A percentile compares a stretch with the other conserved stretches of the same genome.
These are phyloP conservation scores for Tolypocladium nubicola DNA, from an alignment of 2,329 filamentous ascomycete species.

Conservation along the genomic window DNA sequence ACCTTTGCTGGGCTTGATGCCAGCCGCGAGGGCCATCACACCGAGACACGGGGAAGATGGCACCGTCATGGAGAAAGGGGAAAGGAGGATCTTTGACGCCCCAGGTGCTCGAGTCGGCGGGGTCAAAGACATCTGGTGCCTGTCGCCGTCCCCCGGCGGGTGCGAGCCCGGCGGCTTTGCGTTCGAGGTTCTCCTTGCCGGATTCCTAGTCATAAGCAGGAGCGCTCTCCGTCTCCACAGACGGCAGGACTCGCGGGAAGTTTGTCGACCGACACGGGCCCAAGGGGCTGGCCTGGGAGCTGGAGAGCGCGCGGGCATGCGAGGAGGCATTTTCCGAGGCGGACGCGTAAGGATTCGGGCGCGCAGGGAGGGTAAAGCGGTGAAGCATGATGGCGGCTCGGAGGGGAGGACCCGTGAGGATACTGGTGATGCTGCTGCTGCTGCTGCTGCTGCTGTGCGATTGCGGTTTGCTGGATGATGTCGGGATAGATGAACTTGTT, in stretches of 20 bases:
- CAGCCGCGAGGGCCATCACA: not conserved
- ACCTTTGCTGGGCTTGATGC: not conserved
- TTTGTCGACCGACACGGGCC: not conserved
- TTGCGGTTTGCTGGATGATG: not conserved
- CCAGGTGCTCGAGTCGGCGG: slow-evolving; percentile 5
- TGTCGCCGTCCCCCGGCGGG: not conserved
- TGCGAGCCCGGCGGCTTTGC: not conserved
- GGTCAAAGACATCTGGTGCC: not conserved
- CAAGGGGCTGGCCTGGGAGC: not conserved
- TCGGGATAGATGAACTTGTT: not conserved
- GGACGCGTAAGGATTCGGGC: not conserved
- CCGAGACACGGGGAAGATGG: not conserved
- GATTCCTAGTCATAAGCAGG: not conserved
- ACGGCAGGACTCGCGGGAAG: not conserved
- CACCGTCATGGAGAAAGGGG: slow-evolving; percentile 5
- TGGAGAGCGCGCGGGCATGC: not conserved
- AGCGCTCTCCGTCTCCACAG: not conserved
- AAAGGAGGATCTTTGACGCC: slow-evolving; percentile 4
- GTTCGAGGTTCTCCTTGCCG: not conserved
- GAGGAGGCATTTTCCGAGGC: not conserved
- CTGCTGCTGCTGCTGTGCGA: not conserved
- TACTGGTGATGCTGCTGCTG: not conserved
- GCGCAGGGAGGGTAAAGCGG: not conserved
- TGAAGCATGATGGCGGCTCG: not conserved
- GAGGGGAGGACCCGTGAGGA: not conserved